phyloP scores from a whole-genome alignment of 139 green algal species.

The Chloropicon primus region DNA sequence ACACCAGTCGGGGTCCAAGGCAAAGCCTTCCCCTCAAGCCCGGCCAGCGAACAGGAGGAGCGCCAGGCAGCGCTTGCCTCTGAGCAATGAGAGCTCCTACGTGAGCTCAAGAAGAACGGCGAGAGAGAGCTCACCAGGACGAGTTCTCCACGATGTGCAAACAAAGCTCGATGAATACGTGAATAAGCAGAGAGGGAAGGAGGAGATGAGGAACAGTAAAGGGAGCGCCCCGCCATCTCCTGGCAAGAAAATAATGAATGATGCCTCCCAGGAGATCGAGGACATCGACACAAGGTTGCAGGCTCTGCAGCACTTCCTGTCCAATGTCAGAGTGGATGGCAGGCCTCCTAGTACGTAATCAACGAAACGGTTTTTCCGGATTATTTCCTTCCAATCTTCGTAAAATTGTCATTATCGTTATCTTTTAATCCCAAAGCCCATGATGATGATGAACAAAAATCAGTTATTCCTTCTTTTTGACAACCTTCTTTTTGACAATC shows the following conservation, averaged over 20 bases:
- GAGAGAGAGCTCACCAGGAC: conserved; percentile 33
- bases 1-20: no score
- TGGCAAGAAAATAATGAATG: conserved; percentile 24
- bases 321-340: conserved; percentile 35
- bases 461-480: not conserved
- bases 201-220: not conserved
- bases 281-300: conserved; percentile 68
- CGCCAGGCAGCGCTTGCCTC: not conserved
- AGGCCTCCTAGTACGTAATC: not conserved
- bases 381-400: no score
- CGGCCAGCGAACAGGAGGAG: not conserved
- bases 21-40: no score
- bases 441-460: no score
- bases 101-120: not conserved
- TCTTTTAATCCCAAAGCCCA: no score
- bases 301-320: conserved; percentile 63
- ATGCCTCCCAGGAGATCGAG: conserved; percentile 53
- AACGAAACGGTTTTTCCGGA: not conserved
- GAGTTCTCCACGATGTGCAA: conserved; percentile 55
- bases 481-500: not conserved
- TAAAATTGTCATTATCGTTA: no score
- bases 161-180: conserved; percentile 34
- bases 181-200: not conserved
- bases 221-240: not conserved
- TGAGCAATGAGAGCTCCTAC: not conserved